phyloP scores from a whole-genome alignment of 2,329 filamentous ascomycete genomes.

The Colletotrichum lupini region DNA sequence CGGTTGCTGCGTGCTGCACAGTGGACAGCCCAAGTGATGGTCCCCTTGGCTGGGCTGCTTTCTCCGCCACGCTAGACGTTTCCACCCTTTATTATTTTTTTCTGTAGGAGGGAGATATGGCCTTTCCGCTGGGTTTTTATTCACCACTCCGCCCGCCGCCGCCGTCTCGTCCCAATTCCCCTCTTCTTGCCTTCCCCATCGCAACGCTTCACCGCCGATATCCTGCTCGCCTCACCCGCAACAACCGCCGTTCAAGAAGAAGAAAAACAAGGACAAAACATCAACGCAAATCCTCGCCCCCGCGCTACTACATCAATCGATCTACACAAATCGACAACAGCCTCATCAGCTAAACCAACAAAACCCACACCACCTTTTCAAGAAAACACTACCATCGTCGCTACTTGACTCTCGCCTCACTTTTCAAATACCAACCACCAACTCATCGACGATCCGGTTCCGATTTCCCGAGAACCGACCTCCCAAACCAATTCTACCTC shows the following conservation, averaged over 20 bases:
- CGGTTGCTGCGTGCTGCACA: not conserved
- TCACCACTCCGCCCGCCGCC: conserved; percentile 8
- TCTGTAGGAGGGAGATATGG: not conserved
- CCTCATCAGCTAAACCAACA: not conserved
- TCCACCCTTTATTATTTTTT: conserved; percentile 16
- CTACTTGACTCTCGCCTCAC: conserved; percentile 2
- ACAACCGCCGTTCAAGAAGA: not conserved
- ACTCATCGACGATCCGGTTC: conserved; percentile 17
- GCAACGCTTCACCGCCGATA: conserved; percentile 32
- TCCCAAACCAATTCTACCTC: conserved; percentile 32
- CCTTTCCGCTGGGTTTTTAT: conserved; percentile 17
- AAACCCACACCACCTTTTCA: not conserved
- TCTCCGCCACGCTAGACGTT: conserved; percentile 31
- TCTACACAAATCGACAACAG: conserved; percentile 6
- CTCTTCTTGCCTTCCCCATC: conserved; percentile 8
- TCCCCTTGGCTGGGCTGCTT: not conserved
- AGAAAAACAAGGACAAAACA: not conserved
- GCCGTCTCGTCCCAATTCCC: not conserved
- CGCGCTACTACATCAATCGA: conserved; percentile 14
- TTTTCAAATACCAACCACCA: conserved; percentile 2
- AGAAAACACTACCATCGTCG: not conserved
- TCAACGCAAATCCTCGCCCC: not conserved
- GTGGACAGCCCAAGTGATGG: not conserved
- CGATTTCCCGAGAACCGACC: conserved; percentile 26
- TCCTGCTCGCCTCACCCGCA: conserved; percentile 12